phyloP scores from a whole-genome alignment of 495 filamentous ascomycete genomes.

The Cladorrhinum samala region DNA sequence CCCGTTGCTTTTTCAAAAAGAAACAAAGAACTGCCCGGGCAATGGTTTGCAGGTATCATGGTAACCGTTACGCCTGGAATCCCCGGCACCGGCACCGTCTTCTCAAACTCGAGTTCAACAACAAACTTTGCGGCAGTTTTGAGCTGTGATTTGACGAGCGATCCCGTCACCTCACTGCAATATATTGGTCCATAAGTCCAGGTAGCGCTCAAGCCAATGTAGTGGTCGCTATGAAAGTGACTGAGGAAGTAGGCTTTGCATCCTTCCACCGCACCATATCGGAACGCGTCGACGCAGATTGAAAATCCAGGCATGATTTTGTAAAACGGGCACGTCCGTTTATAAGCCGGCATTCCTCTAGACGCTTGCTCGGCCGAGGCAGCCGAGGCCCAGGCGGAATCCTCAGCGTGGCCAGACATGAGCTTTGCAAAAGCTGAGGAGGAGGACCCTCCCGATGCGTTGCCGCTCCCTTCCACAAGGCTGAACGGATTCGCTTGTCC shows the following conservation, averaged over 20 bases:
- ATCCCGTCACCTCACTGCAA: slow-evolving; percentile 86
- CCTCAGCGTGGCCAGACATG: slow-evolving; percentile 86
- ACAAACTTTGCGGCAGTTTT: slow-evolving; percentile 82
- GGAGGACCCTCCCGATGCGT: slow-evolving; percentile 12
- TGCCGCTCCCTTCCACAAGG: slow-evolving; percentile 30
- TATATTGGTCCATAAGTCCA: slow-evolving; percentile 97
- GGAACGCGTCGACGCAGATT: slow-evolving; percentile 93
- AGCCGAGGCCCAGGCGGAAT: slow-evolving; percentile 81
- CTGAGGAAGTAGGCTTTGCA: slow-evolving; percentile 95
- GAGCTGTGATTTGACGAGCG: slow-evolving; percentile 80
- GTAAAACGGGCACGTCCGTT: slow-evolving; percentile 94
- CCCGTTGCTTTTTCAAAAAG: slow-evolving; percentile 73
- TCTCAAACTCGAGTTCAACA: slow-evolving; percentile 79
- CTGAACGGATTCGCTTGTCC: slow-evolving; percentile 70
- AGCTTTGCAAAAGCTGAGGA: slow-evolving; percentile 81
- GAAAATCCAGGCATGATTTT: slow-evolving; percentile 90
- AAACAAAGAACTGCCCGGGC: slow-evolving; percentile 89
- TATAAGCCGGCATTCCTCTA: slow-evolving; percentile 81
- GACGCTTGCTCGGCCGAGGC: slow-evolving; percentile 71
- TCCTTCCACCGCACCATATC: slow-evolving; percentile 87
- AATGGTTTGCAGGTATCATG: slow-evolving; percentile 96
- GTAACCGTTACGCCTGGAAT: slow-evolving; percentile 80
- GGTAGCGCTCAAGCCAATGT: slow-evolving; percentile 77
- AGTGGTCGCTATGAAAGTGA: slow-evolving; percentile 98
- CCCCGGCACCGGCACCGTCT: slow-evolving; percentile 67